These are phyloP conservation scores for Kwoniella newhampshirensis DNA, from an alignment of 768 basidiomycete genomes.

Conservation along the genomic window DNA sequence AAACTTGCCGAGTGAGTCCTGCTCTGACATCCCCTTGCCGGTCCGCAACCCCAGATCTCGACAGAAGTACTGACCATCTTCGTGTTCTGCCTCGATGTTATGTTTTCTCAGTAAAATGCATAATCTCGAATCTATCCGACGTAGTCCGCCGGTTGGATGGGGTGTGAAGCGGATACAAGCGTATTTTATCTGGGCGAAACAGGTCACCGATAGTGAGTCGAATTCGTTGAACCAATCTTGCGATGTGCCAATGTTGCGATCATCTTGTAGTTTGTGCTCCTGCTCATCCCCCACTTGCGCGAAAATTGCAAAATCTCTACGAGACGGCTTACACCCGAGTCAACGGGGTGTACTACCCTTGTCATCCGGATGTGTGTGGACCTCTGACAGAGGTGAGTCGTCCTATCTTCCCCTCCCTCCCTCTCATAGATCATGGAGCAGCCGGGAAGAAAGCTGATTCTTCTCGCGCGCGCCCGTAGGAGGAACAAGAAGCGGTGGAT, in stretches of 20 bases:
- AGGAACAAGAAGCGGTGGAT: conserved; percentile 39
- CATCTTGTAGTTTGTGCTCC: conserved; percentile 31
- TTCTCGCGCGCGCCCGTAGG: conserved; percentile 23
- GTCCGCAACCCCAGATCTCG: no score
- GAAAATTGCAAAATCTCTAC: conserved; percentile 36
- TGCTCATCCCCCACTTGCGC: conserved; percentile 37
- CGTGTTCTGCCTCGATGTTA: no score
- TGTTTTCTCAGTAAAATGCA: conserved; percentile 43
- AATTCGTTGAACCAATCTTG: not conserved
- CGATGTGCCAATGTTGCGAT: not conserved
- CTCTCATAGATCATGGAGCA: no score
- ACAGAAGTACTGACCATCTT: no score
- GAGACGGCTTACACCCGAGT: conserved; percentile 46
- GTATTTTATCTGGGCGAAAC: conserved; percentile 51
- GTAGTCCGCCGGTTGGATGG: conserved; percentile 52
- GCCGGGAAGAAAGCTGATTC: no score
- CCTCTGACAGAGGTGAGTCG: conserved; percentile 42
- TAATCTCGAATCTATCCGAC: conserved; percentile 47
- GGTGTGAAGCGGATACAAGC: conserved; percentile 43
- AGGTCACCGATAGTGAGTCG: conserved; percentile 44
- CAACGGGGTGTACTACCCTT: conserved; percentile 40
- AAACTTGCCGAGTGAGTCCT: conserved; percentile 51
- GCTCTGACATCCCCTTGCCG: no score
- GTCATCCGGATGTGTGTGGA: conserved; percentile 43
- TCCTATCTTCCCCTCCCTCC: no score